A percentile compares a stretch with the other conserved stretches of the same genome.
Evolutionary conservation across 1,139 yeast genomes (phyloP).

Genomic region (Geotrichum macrosporum): DNA sequence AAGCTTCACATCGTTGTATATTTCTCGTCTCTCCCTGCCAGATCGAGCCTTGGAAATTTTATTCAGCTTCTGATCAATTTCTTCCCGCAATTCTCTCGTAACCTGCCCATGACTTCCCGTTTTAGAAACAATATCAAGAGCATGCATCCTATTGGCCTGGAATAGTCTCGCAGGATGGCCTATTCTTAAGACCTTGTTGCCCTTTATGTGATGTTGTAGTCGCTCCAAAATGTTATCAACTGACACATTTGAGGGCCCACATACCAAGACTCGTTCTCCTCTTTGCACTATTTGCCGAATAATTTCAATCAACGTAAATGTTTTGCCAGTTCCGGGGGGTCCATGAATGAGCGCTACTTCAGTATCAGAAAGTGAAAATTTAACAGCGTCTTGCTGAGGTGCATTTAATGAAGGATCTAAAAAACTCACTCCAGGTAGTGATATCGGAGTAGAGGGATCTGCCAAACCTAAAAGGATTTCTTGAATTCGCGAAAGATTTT

Average conservation of each 20-base stretch:
- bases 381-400: conserved; percentile 68
- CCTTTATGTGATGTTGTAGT: conserved; percentile 50
- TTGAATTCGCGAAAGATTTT: conserved; percentile 29
- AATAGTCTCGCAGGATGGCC: conserved; percentile 92
- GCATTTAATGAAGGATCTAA: conserved; percentile 55
- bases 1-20: conserved; percentile 67
- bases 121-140: conserved; percentile 69
- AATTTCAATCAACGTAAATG: conserved; percentile 81
- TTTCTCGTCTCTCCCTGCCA: conserved; percentile 58
- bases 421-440: conserved; percentile 36
- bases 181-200: conserved; percentile 60
- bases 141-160: conserved; percentile 59
- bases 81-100: conserved; percentile 62
- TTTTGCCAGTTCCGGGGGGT: conserved; percentile 80
- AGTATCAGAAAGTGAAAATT: conserved; percentile 44
- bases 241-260: conserved; percentile 95
- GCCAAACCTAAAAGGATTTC: conserved; percentile 31
- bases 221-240: conserved; percentile 89
- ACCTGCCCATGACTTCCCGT: conserved; percentile 59
- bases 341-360: conserved; percentile 63
- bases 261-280: conserved; percentile 71
- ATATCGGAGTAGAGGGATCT: conserved; percentile 23
- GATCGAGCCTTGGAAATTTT: conserved; percentile 61
- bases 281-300: conserved; percentile 64
- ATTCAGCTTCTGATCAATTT: conserved; percentile 58